A percentile compares a stretch with the other conserved stretches of the same genome.
Evolutionary conservation across 2,329 filamentous ascomycete species (phyloP).

Genomic region (Xylariaceae sp.): DNA sequence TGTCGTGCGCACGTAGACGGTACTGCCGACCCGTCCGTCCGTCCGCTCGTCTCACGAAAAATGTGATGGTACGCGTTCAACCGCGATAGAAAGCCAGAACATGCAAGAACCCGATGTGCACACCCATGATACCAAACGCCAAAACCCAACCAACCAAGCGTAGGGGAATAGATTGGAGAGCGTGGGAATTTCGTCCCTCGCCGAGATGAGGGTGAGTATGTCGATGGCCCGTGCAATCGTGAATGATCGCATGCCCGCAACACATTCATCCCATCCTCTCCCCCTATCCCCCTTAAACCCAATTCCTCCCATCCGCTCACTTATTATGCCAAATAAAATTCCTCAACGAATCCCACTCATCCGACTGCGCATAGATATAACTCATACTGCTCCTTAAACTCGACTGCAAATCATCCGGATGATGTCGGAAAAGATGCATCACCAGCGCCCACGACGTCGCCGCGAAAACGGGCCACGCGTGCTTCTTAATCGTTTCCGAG

Average conservation of each 20-base stretch:
- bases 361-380: constrained; percentile 89
- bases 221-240: too few species aligned
- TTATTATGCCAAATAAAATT: constrained; percentile 85
- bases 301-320: constrained; percentile 28
- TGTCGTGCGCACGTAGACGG: too few species aligned
- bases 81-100: background rate
- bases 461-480: constrained; percentile 91
- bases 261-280: too few species aligned
- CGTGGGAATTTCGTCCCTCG: too few species aligned
- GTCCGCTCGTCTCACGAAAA: background rate
- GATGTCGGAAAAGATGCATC: constrained; percentile 91
- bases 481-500: constrained; percentile 50
- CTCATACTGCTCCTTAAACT: constrained; percentile 94
- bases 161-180: too few species aligned
- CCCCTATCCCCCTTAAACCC: background rate
- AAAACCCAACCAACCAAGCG: too few species aligned
- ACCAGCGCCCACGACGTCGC: constrained; percentile 85
- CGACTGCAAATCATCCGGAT: constrained; percentile 85
- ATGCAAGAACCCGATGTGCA: constrained; percentile 4
- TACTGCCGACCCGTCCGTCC: too few species aligned
- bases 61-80: too few species aligned
- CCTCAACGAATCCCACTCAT: constrained; percentile 80
- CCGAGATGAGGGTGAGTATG: too few species aligned
- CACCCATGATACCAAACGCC: too few species aligned
- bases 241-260: too few species aligned